Evolutionary conservation across 2,329 filamentous ascomycete genomes (phyloP).

Genomic region (Cordyceps tenuipes): DNA sequence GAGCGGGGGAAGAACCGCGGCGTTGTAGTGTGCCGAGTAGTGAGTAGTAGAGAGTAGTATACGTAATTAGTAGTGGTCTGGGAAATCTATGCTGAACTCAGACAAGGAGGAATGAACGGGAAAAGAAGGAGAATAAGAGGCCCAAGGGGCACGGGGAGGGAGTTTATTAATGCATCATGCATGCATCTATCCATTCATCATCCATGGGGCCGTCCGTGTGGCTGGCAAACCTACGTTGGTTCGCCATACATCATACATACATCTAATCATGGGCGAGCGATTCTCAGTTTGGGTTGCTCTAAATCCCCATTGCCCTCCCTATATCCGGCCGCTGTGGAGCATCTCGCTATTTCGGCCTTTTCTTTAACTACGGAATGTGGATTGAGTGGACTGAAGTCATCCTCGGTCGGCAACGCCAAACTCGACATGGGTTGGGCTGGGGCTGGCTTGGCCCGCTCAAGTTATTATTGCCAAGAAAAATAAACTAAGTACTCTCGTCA

Average conservation of each 20-base stretch:
- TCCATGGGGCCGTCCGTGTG: background rate
- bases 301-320: background rate
- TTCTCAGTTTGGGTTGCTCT: background rate
- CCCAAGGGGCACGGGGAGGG: background rate
- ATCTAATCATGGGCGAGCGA: too few species aligned
- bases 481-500: background rate
- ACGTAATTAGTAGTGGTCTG: too few species aligned
- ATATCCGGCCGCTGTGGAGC: slow-evolving; percentile 7
- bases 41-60: too few species aligned
- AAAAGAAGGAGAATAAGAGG: too few species aligned
- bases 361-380: background rate
- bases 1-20: background rate
- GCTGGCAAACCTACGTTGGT: background rate
- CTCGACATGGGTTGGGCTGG: slow-evolving; percentile 1
- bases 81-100: too few species aligned
- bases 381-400: background rate
- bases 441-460: background rate
- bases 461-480: background rate
- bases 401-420: background rate
- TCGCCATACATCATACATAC: background rate
- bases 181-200: background rate
- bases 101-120: background rate
- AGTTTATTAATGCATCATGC: slow-evolving; percentile 5
- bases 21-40: too few species aligned
- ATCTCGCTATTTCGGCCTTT: slow-evolving; percentile 8